phyloP scores from a whole-genome alignment of 495 filamentous ascomycete genomes.

The Penicillium pulvis region DNA sequence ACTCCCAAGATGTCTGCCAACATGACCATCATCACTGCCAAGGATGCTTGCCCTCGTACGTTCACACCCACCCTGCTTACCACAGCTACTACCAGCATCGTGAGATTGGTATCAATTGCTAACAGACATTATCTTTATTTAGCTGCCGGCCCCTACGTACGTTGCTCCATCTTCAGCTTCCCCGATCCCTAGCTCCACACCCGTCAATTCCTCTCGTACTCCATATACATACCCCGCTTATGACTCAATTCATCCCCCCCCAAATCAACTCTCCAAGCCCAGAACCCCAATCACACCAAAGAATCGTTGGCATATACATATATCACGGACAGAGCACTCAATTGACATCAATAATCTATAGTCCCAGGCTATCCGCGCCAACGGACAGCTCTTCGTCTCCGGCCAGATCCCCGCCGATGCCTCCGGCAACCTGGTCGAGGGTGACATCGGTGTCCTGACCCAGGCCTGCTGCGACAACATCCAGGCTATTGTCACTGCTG shows the following conservation, averaged over 20 bases:
- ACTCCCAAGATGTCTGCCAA: conserved; percentile 38
- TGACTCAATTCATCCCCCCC: conserved; percentile 6
- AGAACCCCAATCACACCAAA: neutral
- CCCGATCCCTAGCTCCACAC: neutral
- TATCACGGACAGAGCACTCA: neutral
- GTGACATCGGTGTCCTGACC: conserved; percentile 76
- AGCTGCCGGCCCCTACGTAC: conserved; percentile 63
- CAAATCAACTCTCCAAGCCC: conserved; percentile 1
- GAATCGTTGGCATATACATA: too few relatives aligned
- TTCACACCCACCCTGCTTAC: conserved; percentile 11
- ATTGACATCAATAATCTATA: conserved; percentile 33
- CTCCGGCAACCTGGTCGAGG: conserved; percentile 71
- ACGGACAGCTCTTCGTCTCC: conserved; percentile 84
- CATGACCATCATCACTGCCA: conserved; percentile 41
- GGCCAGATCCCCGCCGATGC: conserved; percentile 87
- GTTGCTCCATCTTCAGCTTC: conserved; percentile 18
- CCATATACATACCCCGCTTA: neutral
- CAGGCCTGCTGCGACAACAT: conserved; percentile 75
- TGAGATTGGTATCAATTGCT: conserved; percentile 25
- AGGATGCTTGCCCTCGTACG: conserved; percentile 53
- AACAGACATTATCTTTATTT: conserved; percentile 25
- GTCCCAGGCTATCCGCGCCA: conserved; percentile 89
- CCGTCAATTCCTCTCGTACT: neutral
- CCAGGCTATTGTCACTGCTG: conserved; percentile 72
- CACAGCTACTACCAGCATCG: neutral